A percentile compares a stretch with the other conserved stretches of the same genome.
phyloP scores from a whole-genome alignment of 352 stramenopile genomes.

The Pythium angustatum region DNA sequence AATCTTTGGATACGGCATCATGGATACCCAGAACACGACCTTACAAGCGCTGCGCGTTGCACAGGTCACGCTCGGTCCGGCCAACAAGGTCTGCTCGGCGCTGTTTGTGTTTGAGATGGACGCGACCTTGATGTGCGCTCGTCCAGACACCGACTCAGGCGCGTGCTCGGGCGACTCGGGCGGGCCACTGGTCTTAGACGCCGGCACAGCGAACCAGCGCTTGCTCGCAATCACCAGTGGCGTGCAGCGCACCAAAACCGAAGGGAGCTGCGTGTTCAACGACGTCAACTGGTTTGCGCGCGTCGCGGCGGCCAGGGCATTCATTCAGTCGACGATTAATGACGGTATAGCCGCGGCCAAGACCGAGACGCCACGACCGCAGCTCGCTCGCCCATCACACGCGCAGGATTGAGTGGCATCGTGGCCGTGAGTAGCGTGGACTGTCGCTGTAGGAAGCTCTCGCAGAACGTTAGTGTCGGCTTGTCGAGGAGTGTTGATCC shows the following conservation, averaged over 20 bases:
- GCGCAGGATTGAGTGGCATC: neutral
- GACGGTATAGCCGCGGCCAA: no score
- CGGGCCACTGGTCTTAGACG: neutral
- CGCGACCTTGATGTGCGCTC: neutral
- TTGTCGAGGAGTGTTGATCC: no score
- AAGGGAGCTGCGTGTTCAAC: neutral
- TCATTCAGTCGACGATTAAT: neutral
- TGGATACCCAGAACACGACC: neutral
- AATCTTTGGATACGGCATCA: neutral
- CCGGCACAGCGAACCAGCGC: neutral
- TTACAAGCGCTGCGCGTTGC: neutral
- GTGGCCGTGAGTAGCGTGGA: no score
- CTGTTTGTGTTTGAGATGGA: neutral
- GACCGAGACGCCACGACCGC: neutral
- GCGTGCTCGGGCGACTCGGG: neutral
- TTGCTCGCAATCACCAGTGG: neutral
- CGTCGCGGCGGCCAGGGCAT: neutral
- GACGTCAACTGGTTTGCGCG: neutral
- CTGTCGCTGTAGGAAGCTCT: no score
- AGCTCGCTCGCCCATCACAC: no score
- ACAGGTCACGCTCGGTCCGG: neutral
- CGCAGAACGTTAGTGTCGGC: no score
- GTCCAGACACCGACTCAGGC: neutral
- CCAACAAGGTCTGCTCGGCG: no score
- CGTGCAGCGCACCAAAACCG: neutral